Conservation (phyloP, 371 early-diverging fungal species). For the Lichtheimia corymbifera region DNA sequence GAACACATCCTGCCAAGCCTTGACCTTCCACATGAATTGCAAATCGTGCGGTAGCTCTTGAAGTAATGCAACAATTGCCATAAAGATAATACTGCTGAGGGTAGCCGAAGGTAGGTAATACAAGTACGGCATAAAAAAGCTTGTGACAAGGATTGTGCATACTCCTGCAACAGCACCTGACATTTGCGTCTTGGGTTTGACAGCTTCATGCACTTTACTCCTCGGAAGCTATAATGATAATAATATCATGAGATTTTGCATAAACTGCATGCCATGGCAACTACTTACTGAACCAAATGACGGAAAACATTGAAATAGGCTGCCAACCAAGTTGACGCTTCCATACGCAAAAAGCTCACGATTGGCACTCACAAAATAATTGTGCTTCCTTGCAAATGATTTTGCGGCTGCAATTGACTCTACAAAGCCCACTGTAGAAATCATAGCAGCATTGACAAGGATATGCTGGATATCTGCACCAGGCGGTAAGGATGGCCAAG, state of each 20-base stretch:
- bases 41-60: constrained; percentile 75
- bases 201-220: constrained; percentile 82
- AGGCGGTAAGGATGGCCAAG: constrained; percentile 52
- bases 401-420: constrained; percentile 87
- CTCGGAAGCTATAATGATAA: constrained; percentile 56
- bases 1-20: constrained; percentile 82
- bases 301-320: constrained; percentile 77
- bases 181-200: constrained; percentile 81
- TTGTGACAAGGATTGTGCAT: constrained; percentile 66
- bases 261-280: not conserved
- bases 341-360: constrained; percentile 93
- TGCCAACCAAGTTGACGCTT: constrained; percentile 73
- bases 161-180: constrained; percentile 75
- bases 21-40: constrained; percentile 71
- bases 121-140: constrained; percentile 73
- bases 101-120: constrained; percentile 82
- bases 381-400: constrained; percentile 80
- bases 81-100: constrained; percentile 77
- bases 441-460: constrained; percentile 60
- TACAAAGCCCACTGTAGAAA: constrained; percentile 89
- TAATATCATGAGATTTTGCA: too few relatives aligned
- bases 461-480: constrained; percentile 52
- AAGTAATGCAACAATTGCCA: constrained; percentile 80
- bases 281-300: constrained; percentile 76
- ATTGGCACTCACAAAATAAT: constrained; percentile 86